Evolutionary conservation across 306 rosid genomes (phyloP).

Genomic region (Senna siamea): DNA sequence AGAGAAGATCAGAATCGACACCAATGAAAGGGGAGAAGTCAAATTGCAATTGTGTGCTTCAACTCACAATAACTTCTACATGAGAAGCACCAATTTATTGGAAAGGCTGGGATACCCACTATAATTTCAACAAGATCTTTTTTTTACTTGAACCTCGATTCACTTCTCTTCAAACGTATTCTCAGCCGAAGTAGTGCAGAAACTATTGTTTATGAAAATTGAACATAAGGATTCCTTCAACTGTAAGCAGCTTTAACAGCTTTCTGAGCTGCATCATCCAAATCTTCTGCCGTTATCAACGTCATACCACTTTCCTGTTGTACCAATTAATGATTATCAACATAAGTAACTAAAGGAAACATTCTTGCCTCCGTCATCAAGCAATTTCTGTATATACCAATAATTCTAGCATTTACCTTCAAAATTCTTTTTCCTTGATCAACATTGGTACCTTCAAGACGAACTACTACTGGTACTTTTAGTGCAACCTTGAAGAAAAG

Average conservation of each 20-base stretch:
- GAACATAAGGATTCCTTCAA: slow-evolving; percentile 42
- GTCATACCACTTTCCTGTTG: slow-evolving; percentile 91
- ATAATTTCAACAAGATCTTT: slow-evolving; percentile 15
- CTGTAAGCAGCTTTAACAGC: slow-evolving; percentile 81
- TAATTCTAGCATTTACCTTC: slow-evolving; percentile 56
- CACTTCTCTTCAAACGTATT: slow-evolving; percentile 10
- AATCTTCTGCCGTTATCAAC: slow-evolving; percentile 90
- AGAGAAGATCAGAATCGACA: neutral
- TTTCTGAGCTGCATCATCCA: slow-evolving; percentile 97
- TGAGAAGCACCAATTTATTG: slow-evolving; percentile 33
- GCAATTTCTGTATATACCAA: slow-evolving; percentile 6
- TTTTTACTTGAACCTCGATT: too few species aligned
- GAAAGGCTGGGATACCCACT: slow-evolving; percentile 21
- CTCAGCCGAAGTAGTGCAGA: slow-evolving; percentile 30
- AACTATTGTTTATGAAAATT: slow-evolving; percentile 20
- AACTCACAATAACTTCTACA: neutral
- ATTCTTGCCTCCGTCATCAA: neutral
- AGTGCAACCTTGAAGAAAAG: slow-evolving; percentile 66
- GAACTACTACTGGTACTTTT: slow-evolving; percentile 93
- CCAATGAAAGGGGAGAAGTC: neutral
- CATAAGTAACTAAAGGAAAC: slow-evolving; percentile 25
- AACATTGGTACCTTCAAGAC: slow-evolving; percentile 92
- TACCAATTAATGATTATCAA: slow-evolving; percentile 35
- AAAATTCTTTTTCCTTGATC: slow-evolving; percentile 93
- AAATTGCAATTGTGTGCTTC: neutral